Evolutionary conservation across 352 stramenopile genomes (phyloP), one percentile per base, ranked within the genome.

Genomic region (Phytophthora tubulina): DNA sequence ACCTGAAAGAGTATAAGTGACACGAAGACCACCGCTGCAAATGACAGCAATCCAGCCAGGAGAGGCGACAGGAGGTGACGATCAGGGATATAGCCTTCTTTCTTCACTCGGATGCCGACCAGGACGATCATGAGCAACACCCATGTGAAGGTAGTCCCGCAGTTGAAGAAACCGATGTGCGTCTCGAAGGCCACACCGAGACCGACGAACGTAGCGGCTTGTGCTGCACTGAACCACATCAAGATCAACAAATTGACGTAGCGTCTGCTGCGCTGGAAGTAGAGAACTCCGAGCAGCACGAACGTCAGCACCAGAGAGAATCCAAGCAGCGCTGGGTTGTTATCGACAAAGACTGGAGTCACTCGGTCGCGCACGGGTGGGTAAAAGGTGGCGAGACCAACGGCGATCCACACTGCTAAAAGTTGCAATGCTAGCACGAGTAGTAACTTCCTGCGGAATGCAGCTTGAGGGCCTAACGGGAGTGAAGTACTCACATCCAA

Each of bases 151-250:
- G 73, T 78, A 7, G 75, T 58, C n/a, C 65, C 61, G 33, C 78
- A 84, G 38, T 78, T 79, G 63, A 82, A 85, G 35, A 88, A 66
- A 10, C 69, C 73, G 38, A 84, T 49, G 56, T 84, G 60, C 8
- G 75, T 78, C 51, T 73, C 67, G 36, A 82, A 80, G 11, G 35
- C 38, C 52, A 76, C 66, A 13, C 70, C 73, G 21, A 85, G n/a
- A 4, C 54, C 70, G 6, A 73, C 66, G 49, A 84, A 77, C 27
- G 81, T 69, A 32, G 73, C 57, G 21, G 70, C 70, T 14, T 84
- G 76, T 2, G 48, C 54, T 2, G 35, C 51, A 8, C 68, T 85
- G 44, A 85, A 88, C 30, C 71, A 45, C 27, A 76, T 27, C 2
- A 88, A 39, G n/a, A 82, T 52, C 48, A 79, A 42, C 35, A 66